Evolutionary conservation across 1,284 basidiomycete species (phyloP), one percentile per base, ranked within the genome.

Genomic region (Dichomitus squalens): DNA sequence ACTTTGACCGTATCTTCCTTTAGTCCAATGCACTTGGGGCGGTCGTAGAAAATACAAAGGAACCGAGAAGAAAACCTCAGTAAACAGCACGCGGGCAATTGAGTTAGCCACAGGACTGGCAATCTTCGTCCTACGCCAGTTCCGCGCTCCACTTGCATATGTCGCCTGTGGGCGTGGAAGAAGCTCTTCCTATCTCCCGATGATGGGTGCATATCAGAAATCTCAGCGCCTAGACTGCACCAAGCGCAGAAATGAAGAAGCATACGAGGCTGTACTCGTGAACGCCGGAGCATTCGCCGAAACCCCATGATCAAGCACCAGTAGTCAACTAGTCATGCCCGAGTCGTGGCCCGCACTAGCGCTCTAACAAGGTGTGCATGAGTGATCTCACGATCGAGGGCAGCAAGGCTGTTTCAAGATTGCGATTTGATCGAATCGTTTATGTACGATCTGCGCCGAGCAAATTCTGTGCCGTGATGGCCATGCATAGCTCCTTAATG

Each of bases 361-460:
- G 44, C 44, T 47, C 25, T 16, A 14, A 23, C 12, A 44, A 3
- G 31, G 14, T n/a, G n/a, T n/a, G 6, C 18, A 21, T 4, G 29
- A 3, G n/a, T 27, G 56, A 55, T 55, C 56, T 58, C 33, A 56
- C 54, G 60, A 62, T 62, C 55, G 54, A 49, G 52, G 29, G 29
- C 11, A n/a, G 25, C 49, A 34, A 61, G 52, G 59, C 60, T 53
- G 43, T 57, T 47, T n/a, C 31, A 25, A 61, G 54, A 61, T 64
- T 53, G 47, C 62, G 55, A 60, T 61, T 60, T 64, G 62, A 64
- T 64, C 55, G 52, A 47, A 64, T 64, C 62, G 52, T 53, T 51
- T 49, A 38, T 61, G 49, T 55, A 50, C 57, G 57, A 61, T 61
- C 59, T 61, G 35, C 38, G 20, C 21, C 20, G 23, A 43, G 53